Percentiles rank a stretch among this genome's conserved stretches.
Conservation (phyloP, 352 stramenopile species). For the Globisporangium mamillatum region DNA sequence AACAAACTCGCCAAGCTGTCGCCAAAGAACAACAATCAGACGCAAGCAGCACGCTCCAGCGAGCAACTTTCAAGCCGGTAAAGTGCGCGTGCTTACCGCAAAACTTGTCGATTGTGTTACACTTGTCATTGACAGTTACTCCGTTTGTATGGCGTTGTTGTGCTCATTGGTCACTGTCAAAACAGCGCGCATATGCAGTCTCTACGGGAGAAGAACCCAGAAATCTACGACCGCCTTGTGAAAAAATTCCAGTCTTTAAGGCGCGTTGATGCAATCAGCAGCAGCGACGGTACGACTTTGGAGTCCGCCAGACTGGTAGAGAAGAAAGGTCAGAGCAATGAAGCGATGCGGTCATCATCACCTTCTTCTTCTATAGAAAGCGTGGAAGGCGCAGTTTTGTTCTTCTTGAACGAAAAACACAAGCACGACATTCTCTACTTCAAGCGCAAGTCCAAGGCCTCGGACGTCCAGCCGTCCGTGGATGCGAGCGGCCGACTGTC, state of each 20-base stretch:
- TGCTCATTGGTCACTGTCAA: not conserved
- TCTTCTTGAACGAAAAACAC: conserved; percentile 70
- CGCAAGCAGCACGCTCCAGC: not conserved
- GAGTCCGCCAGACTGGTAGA: not conserved
- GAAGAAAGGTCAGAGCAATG: not conserved
- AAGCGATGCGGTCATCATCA: not conserved
- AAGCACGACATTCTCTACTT: conserved; percentile 73
- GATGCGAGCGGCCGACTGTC: conserved; percentile 20
- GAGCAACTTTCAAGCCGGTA: conserved; percentile 25
- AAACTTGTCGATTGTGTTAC: not conserved
- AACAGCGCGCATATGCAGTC: conserved; percentile 25
- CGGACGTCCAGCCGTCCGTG: conserved; percentile 7
- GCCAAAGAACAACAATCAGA: conserved; percentile 13
- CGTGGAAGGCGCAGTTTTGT: conserved; percentile 61
- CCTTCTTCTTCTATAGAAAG: not conserved
- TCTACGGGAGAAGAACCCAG: conserved; percentile 35
- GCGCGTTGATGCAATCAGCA: conserved; percentile 1
- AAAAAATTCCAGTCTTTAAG: conserved; percentile 26
- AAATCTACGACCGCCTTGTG: conserved; percentile 36
- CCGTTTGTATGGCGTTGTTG: not conserved
- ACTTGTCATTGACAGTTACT: not conserved
- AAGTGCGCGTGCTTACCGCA: not conserved
- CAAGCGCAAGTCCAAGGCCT: conserved; percentile 24
- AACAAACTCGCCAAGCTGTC: conserved; percentile 22
- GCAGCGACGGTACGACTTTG: not conserved